A percentile compares a stretch with the other conserved stretches of the same genome.
Evolutionary conservation across 257 asterid species (phyloP).

Genomic region (Lycium ferocissimum): DNA sequence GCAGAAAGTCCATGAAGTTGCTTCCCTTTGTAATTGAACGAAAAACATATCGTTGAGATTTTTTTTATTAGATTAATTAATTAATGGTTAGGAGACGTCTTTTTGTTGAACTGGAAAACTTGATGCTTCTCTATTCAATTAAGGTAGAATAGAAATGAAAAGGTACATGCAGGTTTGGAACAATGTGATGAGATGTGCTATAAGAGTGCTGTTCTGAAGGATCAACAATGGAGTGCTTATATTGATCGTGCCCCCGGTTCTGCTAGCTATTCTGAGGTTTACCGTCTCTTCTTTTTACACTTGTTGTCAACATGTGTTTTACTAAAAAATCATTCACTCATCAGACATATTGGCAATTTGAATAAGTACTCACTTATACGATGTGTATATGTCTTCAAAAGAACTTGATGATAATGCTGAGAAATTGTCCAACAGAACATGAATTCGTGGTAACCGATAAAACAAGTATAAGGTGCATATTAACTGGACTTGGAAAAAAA

Average conservation of each 20-base stretch:
- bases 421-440: background rate
- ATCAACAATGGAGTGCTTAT: slow-evolving; percentile 90
- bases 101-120: background rate
- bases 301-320: background rate
- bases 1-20: background rate
- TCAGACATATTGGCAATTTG: background rate
- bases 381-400: too few relatives aligned
- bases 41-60: background rate
- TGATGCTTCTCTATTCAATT: background rate
- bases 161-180: slow-evolving; percentile 58
- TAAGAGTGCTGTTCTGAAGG: slow-evolving; percentile 91
- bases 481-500: background rate
- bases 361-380: background rate
- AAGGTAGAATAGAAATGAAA: slow-evolving; percentile 20
- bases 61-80: background rate
- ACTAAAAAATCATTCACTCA: background rate
- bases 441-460: background rate
- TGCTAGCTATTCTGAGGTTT: slow-evolving; percentile 76
- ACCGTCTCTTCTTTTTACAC: slow-evolving; percentile 11
- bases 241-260: slow-evolving; percentile 99
- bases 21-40: background rate
- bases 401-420: background rate
- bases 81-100: background rate
- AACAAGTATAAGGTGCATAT: background rate
- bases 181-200: slow-evolving; percentile 92